Percentiles rank a stretch among this genome's conserved stretches.
These are phyloP conservation scores for Amaranthus hypochondriacus DNA, from an alignment of 148 eudicot genomes.

Conservation along the genomic window DNA sequence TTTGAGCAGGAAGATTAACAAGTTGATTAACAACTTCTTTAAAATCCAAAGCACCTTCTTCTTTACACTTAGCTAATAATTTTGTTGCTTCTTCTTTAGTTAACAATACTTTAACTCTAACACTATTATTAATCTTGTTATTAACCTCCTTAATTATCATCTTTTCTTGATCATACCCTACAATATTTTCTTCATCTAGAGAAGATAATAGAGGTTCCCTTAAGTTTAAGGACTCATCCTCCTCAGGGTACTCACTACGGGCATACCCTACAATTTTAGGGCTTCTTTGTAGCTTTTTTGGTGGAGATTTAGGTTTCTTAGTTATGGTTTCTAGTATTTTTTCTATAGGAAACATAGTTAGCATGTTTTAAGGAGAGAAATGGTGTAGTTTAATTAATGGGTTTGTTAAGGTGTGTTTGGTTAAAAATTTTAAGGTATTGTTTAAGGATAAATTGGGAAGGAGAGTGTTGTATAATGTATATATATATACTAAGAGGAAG, in stretches of 20 bases:
- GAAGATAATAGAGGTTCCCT: slow-evolving; percentile 10
- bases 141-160: not conserved
- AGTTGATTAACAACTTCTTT: slow-evolving; percentile 43
- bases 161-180: not conserved
- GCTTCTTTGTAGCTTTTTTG: slow-evolving; percentile 21
- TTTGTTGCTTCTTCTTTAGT: slow-evolving; percentile 47
- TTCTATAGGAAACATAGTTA: slow-evolving; percentile 19
- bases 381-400: not conserved
- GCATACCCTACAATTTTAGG: slow-evolving; percentile 16
- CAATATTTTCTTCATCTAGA: not conserved
- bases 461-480: not conserved
- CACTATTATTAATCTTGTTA: not conserved
- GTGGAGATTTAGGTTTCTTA: slow-evolving; percentile 11
- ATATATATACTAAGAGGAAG: not conserved
- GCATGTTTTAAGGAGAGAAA: slow-evolving; percentile 11
- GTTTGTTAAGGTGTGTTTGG: not conserved
- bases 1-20: slow-evolving; percentile 31
- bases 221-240: not conserved
- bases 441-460: not conserved
- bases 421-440: not conserved
- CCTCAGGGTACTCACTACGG: not conserved
- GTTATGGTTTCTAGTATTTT: slow-evolving; percentile 8
- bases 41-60: slow-evolving; percentile 38
- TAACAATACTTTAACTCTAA: slow-evolving; percentile 44
- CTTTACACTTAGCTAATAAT: slow-evolving; percentile 38